Conservation (phyloP, 768 basidiomycete genomes). For the Hydnum rufescens region DNA sequence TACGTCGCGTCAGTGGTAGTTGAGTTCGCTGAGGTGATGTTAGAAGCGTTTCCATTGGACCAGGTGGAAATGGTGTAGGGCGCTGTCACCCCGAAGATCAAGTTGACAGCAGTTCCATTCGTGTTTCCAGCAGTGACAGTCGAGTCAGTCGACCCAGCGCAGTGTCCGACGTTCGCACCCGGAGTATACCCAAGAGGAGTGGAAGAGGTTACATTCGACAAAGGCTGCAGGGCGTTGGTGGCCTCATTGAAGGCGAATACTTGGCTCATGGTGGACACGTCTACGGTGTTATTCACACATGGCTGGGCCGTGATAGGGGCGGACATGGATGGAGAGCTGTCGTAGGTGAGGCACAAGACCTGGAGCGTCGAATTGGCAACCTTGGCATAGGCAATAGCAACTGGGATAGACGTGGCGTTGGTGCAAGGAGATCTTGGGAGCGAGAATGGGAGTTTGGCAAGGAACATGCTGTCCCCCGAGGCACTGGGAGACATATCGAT, state of each 20-base stretch:
- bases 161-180: too few relatives aligned
- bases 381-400: background rate
- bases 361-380: background rate
- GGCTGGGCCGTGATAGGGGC: background rate
- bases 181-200: background rate
- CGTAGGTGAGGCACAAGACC: background rate
- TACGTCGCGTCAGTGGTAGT: too few relatives aligned
- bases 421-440: background rate
- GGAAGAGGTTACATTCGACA: background rate
- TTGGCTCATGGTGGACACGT: background rate
- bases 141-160: background rate
- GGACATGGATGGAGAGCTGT: background rate
- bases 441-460: background rate
- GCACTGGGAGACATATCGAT: background rate
- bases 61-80: too few relatives aligned
- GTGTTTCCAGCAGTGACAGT: background rate
- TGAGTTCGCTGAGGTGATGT: too few relatives aligned
- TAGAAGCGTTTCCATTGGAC: too few relatives aligned
- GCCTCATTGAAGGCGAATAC: background rate
- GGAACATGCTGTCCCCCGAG: background rate
- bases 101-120: too few relatives aligned
- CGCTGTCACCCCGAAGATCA: background rate
- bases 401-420: background rate
- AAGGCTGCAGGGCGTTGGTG: background rate
- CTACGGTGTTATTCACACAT: background rate